phyloP scores from a whole-genome alignment of 352 stramenopile species.

The Phytophthora vignae region DNA sequence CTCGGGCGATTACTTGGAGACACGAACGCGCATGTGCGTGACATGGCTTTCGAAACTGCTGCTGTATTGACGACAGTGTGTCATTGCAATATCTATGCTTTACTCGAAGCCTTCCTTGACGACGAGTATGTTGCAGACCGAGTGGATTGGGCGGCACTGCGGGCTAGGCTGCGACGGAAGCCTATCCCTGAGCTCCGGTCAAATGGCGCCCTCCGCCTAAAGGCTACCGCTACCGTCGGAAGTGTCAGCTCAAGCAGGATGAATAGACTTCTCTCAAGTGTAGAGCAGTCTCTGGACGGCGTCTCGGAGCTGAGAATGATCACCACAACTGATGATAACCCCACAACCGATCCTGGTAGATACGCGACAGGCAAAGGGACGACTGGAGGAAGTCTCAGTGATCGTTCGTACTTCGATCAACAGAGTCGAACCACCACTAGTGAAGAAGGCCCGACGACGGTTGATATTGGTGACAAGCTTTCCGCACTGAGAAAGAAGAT shows the following conservation, averaged over 20 bases:
- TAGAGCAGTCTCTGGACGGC: constrained; percentile 48
- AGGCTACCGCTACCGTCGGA: neutral
- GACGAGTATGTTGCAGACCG: constrained; percentile 63
- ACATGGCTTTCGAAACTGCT: constrained; percentile 54
- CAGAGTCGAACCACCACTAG: constrained; percentile 12
- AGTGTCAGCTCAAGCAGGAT: constrained; percentile 8
- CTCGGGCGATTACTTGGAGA: constrained; percentile 64
- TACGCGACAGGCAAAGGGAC: constrained; percentile 8
- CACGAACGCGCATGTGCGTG: constrained; percentile 47
- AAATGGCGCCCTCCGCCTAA: constrained; percentile 42
- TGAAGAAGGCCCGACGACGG: constrained; percentile 10
- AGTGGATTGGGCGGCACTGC: constrained; percentile 59
- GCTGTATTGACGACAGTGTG: constrained; percentile 47
- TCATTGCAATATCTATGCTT: constrained; percentile 46
- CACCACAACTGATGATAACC: constrained; percentile 14
- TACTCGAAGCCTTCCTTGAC: constrained; percentile 57
- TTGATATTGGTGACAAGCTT: constrained; percentile 63
- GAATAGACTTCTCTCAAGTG: constrained; percentile 14
- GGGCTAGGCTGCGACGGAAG: constrained; percentile 45
- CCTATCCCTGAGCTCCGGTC: constrained; percentile 45
- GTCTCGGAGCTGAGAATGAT: constrained; percentile 54
- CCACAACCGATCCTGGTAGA: constrained; percentile 1
- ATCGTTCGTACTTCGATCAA: constrained; percentile 51
- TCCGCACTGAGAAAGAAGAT: constrained; percentile 70
- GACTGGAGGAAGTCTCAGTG: constrained; percentile 43